A percentile compares a stretch with the other conserved stretches of the same genome.
Evolutionary conservation across 2,329 filamentous ascomycete species (phyloP).

Genomic region (Sarocladiaceae sp.): DNA sequence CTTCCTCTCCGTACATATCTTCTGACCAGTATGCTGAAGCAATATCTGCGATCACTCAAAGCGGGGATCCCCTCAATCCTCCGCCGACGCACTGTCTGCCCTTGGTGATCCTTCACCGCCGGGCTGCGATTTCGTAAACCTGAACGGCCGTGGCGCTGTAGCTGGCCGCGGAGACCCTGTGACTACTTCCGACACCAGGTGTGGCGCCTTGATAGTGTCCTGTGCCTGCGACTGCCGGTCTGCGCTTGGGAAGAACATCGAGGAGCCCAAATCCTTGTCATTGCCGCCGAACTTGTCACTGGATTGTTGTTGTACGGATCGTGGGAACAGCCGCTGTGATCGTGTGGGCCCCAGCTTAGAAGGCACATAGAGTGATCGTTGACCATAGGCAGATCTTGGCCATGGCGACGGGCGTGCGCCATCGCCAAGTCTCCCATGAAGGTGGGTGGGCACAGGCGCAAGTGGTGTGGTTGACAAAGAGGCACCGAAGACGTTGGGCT

Average conservation of each 20-base stretch:
- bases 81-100: too few relatives aligned
- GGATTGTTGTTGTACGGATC: constrained; percentile 1
- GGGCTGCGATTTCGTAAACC: background rate
- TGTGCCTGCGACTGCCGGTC: background rate
- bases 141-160: background rate
- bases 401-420: constrained; percentile 3
- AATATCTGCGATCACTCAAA: too few relatives aligned
- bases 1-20: too few relatives aligned
- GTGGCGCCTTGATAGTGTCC: background rate
- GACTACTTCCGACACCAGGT: background rate
- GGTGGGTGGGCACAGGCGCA: constrained; percentile 35
- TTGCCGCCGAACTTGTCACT: background rate
- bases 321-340: background rate
- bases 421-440: constrained; percentile 29
- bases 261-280: background rate
- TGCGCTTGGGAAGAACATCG: background rate
- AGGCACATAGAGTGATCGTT: background rate
- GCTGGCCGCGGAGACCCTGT: background rate
- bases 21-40: too few relatives aligned
- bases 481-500: background rate
- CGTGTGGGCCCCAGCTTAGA: background rate
- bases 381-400: background rate
- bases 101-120: too few relatives aligned
- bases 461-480: constrained; percentile 35
- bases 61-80: too few relatives aligned